Evolutionary conservation across 2,329 filamentous ascomycete genomes (phyloP).

Genomic region (Hymenoscyphus occultus): DNA sequence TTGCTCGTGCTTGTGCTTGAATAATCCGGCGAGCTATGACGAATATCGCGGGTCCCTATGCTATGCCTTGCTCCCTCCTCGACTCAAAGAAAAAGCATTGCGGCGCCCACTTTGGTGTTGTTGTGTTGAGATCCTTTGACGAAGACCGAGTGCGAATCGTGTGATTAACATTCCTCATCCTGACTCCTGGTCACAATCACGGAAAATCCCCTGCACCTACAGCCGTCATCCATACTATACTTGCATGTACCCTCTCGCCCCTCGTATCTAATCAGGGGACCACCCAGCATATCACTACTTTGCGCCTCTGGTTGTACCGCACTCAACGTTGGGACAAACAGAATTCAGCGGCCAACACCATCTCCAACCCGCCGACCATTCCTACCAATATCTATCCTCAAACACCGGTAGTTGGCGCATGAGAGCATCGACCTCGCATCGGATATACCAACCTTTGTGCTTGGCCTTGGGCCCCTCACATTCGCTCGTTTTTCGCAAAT

Average conservation of each 20-base stretch:
- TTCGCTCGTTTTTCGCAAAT: slow-evolving; percentile 28
- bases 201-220: not conserved
- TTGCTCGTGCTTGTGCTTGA: not conserved
- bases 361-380: not conserved
- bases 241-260: not conserved
- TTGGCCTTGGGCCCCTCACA: slow-evolving; percentile 34
- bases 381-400: not conserved
- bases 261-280: slow-evolving; percentile 27
- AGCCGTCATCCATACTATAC: not conserved
- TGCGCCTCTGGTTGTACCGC: not conserved
- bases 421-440: slow-evolving; percentile 1
- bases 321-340: not conserved
- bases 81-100: not conserved
- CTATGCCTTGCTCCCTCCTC: not conserved
- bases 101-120: not conserved
- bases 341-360: slow-evolving; percentile 1
- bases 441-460: slow-evolving; percentile 12
- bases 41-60: not conserved
- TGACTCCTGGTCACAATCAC: not conserved
- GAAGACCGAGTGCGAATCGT: not conserved
- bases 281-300: slow-evolving; percentile 10
- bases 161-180: slow-evolving; percentile 5
- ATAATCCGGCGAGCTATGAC: not conserved
- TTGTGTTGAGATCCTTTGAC: not conserved
- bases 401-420: not conserved